A percentile compares a stretch with the other conserved stretches of the same genome.
Conservation (phyloP, 2,329 filamentous ascomycete species). For the Colletotrichum nymphaeae region DNA sequence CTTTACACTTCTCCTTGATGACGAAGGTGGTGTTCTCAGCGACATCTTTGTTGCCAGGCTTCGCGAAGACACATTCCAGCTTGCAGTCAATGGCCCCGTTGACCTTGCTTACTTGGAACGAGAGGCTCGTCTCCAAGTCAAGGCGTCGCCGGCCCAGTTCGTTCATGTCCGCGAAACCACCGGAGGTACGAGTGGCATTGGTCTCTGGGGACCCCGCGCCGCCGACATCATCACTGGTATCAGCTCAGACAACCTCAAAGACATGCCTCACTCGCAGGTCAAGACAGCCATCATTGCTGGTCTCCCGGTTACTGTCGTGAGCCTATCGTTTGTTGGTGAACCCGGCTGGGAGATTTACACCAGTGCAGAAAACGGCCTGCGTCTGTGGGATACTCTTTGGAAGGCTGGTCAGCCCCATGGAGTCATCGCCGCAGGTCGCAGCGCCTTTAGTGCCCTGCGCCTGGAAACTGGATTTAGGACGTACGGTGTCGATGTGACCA, state of each 20-base stretch:
- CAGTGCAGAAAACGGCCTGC: conserved; percentile 67
- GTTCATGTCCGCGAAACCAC: conserved; percentile 69
- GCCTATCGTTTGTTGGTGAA: conserved; percentile 71
- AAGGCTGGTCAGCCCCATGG: conserved; percentile 65
- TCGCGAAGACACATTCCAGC: conserved; percentile 60
- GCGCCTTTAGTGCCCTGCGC: conserved; percentile 67
- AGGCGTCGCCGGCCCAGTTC: conserved; percentile 52
- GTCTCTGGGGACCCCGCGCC: conserved; percentile 70
- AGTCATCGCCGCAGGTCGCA: conserved; percentile 67
- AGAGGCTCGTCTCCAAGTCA: conserved; percentile 61
- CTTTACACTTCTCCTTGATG: conserved; percentile 67
- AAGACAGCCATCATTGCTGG: conserved; percentile 62
- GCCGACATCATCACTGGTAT: conserved; percentile 60
- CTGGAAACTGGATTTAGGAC: conserved; percentile 70
- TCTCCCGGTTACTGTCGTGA: conserved; percentile 66
- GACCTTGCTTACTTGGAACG: conserved; percentile 65
- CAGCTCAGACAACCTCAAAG: conserved; percentile 58
- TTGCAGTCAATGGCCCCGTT: conserved; percentile 66
- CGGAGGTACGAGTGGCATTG: conserved; percentile 68
- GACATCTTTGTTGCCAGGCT: conserved; percentile 68
- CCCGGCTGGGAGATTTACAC: conserved; percentile 72
- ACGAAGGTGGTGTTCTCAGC: conserved; percentile 63
- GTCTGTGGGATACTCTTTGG: conserved; percentile 69
- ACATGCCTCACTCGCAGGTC: conserved; percentile 60
- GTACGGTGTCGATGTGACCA: conserved; percentile 69